Base-by-base conservation (phyloP, 768 basidiomycete species). In the Phylloporus arenicola region DNA sequence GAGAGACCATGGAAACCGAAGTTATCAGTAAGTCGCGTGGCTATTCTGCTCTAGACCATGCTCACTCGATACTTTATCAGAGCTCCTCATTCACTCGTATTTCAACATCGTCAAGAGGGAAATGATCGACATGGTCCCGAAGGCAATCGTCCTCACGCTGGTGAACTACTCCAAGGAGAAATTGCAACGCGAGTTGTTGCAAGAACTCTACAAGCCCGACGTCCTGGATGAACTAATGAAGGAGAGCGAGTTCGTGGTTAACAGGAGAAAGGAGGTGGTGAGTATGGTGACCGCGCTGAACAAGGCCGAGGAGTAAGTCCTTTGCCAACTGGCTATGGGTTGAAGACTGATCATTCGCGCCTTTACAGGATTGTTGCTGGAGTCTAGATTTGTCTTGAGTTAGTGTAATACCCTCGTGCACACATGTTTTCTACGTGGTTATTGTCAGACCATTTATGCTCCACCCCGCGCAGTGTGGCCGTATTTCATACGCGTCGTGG, bases 91-190 rank as follows among this genome's bases (percentile, higher is more conserved):
- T 60, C 80, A 88, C 67, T 96, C 92, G 4, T 97, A 97, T 71
- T 97, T 88, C 78, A 93, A 96, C 72, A 93, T 97, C 57, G 92
- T 97, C 48, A 98, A 99, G 74, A 86, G 94, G 51, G 95, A 97
- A 71, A 92, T 98, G 89, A 98, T 98, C 62, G 95, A 98, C 70
- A 96, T 96, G 92, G 90, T 98, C 22, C 95, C 95, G 8, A 99
- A 99, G 70, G 91, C 91, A 16, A 92, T 96, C 65, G 83, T 88
- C 10, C 73, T 89, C 56, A 97, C 91, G 14, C 82, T 98, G 31
- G 95, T 99, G 44, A 87, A 83, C 64, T 84, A 84, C 69, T 85
- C 94, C 52, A 97, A 96, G 70, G 96, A 98, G 71, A 83, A 90
- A 67, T 74, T 99, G 52, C 96, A 99, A 73, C 80, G 85, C 53